A percentile compares a stretch with the other conserved stretches of the same genome.
Evolutionary conservation across 768 basidiomycete species (phyloP).

Genomic region (Phlebiopsis flavidoalba): DNA sequence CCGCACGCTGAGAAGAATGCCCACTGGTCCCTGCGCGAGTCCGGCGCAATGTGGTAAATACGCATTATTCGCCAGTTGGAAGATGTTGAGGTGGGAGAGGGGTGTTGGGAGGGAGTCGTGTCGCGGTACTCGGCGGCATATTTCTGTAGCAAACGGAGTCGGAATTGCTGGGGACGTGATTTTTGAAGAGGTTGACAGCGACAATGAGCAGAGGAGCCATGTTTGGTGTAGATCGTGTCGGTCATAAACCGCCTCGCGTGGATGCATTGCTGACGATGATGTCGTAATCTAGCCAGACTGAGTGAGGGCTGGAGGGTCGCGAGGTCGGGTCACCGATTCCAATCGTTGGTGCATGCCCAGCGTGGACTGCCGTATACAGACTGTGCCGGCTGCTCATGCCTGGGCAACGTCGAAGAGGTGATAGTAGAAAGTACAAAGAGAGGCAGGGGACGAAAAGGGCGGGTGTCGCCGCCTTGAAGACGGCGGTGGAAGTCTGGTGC

Average conservation of each 20-base stretch:
- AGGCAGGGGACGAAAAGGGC: slow-evolving; percentile 5
- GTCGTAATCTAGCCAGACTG: too few relatives aligned
- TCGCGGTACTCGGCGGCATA: slow-evolving; percentile 86
- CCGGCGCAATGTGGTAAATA: slow-evolving; percentile 95
- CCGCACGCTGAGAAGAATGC: slow-evolving; percentile 78
- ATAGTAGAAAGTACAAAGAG: slow-evolving; percentile 7
- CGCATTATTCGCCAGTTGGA: slow-evolving; percentile 84
- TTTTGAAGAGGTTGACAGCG: slow-evolving; percentile 93
- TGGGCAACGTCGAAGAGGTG: neutral
- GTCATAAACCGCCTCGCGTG: slow-evolving; percentile 85
- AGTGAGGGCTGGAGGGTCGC: slow-evolving; percentile 53
- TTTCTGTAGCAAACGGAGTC: slow-evolving; percentile 79
- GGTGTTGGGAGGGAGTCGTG: slow-evolving; percentile 55
- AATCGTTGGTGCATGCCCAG: slow-evolving; percentile 59
- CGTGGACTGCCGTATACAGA: slow-evolving; percentile 37
- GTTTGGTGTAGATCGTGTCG: slow-evolving; percentile 74
- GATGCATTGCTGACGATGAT: slow-evolving; percentile 77
- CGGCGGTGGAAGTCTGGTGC: slow-evolving; percentile 13
- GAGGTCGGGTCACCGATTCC: slow-evolving; percentile 69
- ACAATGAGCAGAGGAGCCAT: slow-evolving; percentile 73
- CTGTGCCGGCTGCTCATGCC: slow-evolving; percentile 26
- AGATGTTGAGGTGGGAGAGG: slow-evolving; percentile 81
- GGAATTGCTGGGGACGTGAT: slow-evolving; percentile 75
- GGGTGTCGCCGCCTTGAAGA: slow-evolving; percentile 12
- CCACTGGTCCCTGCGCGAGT: slow-evolving; percentile 94